Conservation (phyloP, 805 yeast species). For the Zygosaccharomyces pseudorouxii region DNA sequence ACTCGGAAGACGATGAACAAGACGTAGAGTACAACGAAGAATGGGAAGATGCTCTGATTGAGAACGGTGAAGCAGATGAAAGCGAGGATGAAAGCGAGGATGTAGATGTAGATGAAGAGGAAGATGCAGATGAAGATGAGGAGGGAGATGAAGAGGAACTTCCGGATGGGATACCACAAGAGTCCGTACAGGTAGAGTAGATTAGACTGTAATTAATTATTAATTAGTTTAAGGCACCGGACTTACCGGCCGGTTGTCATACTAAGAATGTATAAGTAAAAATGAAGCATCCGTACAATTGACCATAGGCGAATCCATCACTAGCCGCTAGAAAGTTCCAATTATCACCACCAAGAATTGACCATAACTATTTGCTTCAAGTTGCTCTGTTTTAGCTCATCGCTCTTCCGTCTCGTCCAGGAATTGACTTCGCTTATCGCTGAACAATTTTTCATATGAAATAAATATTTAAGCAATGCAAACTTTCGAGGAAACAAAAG, state of each 20-base stretch:
- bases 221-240: background rate
- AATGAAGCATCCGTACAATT: too few relatives aligned
- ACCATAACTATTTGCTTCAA: background rate
- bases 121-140: slow-evolving; percentile 34
- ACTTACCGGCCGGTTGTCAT: slow-evolving; percentile 1
- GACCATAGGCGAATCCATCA: background rate
- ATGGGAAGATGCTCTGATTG: slow-evolving; percentile 46
- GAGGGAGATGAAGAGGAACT: slow-evolving; percentile 9
- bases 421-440: slow-evolving; percentile 2
- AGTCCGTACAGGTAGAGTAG: background rate
- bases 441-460: slow-evolving; percentile 2
- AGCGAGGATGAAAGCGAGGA: slow-evolving; percentile 34
- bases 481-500: background rate
- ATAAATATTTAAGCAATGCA: background rate
- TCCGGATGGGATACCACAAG: slow-evolving; percentile 2
- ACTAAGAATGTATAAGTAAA: background rate
- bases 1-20: slow-evolving; percentile 34
- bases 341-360: background rate
- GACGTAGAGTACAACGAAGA: slow-evolving; percentile 74
- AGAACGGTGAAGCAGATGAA: slow-evolving; percentile 43
- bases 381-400: background rate
- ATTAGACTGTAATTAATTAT: slow-evolving; percentile 1
- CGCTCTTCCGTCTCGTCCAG: background rate
- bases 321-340: background rate
- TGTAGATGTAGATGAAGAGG: slow-evolving; percentile 36